Evolutionary conservation across 352 stramenopile species (phyloP), one percentile per base, ranked within the genome.

Genomic region (Globisporangium viniferum): DNA sequence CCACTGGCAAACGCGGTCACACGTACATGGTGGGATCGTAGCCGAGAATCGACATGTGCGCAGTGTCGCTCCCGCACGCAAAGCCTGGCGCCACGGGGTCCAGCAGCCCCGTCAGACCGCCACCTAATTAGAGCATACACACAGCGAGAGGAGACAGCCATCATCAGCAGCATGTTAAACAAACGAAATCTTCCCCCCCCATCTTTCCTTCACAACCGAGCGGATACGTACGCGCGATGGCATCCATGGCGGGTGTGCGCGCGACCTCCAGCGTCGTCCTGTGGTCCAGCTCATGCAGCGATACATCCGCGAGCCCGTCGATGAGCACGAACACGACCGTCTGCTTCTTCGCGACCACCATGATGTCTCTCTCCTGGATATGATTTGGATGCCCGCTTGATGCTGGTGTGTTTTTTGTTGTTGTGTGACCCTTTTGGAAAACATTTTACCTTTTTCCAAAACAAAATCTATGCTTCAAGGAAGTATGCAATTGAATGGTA

Each of bases 1-100:
- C 41, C 58, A 48, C 2, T 27, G 20, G 60, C 29, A 44, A 41
- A 22, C 59, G 62, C 55, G 71, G 2, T 22, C 15, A 12, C 14
- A 73, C 78, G 49, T 72, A 94, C 86, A 92, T 69, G 66, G 91
- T 75, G 29, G 89, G 89, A 71, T 94, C 83, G 75, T 96, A 96
- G 69, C 89, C 89, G 53, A 96, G 73, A 70, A 96, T 96, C 53
- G 87, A 95, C 89, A 96, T 96, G 73, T 96, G 89, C 22, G 89
- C 89, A 1, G 89, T 96, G 68, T 96, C 89, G 60, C 87, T 95
- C 5, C 89, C 89, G 64, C 89, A 96, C 39, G 86, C 89, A 65
- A 88, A 92, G 44, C 89, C 89, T 54, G 89, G 89, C 63, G 89
- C 83, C 35, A 96, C 89, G 1, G 89, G 88, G 65, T 96, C 89